phyloP scores from a whole-genome alignment of 108 stramenopile species.

The Cyclostephanos tholiformis region DNA sequence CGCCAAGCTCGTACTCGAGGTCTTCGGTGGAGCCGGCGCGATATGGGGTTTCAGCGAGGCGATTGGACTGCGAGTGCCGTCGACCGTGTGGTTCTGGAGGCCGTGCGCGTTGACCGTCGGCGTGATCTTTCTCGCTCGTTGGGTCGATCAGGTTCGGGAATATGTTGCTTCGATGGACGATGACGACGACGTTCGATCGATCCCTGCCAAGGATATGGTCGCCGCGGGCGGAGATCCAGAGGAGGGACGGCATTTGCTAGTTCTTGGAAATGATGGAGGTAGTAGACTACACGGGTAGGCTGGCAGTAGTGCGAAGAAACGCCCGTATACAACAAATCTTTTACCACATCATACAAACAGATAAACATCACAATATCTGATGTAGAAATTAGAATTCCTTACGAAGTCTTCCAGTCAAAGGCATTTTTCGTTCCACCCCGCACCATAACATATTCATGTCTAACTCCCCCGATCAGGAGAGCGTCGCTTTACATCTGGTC shows the following conservation, averaged over 20 bases:
- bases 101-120: constrained; percentile 45
- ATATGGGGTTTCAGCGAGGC: constrained; percentile 70
- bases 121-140: constrained; percentile 51
- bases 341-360: no score
- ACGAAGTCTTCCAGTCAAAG: no score
- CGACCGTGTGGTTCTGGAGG: constrained; percentile 60
- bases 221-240: not conserved
- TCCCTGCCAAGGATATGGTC: not conserved
- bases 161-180: constrained; percentile 7
- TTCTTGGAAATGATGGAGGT: not conserved
- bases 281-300: no score
- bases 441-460: no score
- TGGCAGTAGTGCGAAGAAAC: no score
- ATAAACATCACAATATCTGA: no score
- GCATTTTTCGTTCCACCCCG: no score
- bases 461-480: no score
- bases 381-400: no score
- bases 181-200: not conserved
- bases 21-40: constrained; percentile 59
- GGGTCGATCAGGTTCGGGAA: constrained; percentile 26
- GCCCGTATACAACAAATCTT: no score
- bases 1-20: constrained; percentile 58
- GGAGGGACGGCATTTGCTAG: not conserved
- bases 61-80: constrained; percentile 45
- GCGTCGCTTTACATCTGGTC: no score